Evolutionary conservation across 2,329 filamentous ascomycete species (phyloP).

Genomic region (Fusarium torreyae): DNA sequence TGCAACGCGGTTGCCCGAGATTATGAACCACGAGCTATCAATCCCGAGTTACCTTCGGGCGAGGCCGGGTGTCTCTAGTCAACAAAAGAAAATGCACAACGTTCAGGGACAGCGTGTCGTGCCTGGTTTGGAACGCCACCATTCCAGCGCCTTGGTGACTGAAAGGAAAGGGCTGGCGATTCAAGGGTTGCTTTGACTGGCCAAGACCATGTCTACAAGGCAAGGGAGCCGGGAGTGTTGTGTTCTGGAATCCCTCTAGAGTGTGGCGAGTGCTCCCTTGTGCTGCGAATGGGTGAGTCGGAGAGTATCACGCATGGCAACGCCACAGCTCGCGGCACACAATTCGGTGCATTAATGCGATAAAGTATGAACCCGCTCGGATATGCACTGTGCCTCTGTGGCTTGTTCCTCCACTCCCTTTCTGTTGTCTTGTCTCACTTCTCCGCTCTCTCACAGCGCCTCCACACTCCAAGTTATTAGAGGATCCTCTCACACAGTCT

Average conservation of each 20-base stretch:
- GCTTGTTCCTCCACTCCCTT: slow-evolving; percentile 33
- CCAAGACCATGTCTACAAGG: slow-evolving; percentile 12
- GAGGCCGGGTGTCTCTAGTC: slow-evolving; percentile 37
- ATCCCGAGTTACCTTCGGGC: slow-evolving; percentile 38
- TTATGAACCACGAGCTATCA: slow-evolving; percentile 38
- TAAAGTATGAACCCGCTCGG: background rate
- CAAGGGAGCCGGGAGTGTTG: slow-evolving; percentile 35
- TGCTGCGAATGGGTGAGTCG: slow-evolving; percentile 33
- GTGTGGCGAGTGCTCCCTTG: slow-evolving; percentile 43
- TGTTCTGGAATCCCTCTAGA: slow-evolving; percentile 44
- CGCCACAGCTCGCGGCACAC: slow-evolving; percentile 34
- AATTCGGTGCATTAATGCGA: slow-evolving; percentile 9
- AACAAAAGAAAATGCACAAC: slow-evolving; percentile 37
- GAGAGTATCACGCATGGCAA: slow-evolving; percentile 35
- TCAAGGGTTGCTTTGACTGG: slow-evolving; percentile 22
- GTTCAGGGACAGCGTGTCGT: slow-evolving; percentile 24
- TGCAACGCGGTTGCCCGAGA: slow-evolving; percentile 38
- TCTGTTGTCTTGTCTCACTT: slow-evolving; percentile 48
- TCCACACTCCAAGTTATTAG: slow-evolving; percentile 42
- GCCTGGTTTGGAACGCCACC: slow-evolving; percentile 39
- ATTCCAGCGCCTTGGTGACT: slow-evolving; percentile 34
- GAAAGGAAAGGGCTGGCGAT: slow-evolving; percentile 2
- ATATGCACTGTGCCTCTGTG: slow-evolving; percentile 36
- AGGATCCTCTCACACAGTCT: slow-evolving; percentile 45
- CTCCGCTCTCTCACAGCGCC: slow-evolving; percentile 45